phyloP scores from a whole-genome alignment of 768 basidiomycete genomes.

The Pisolithus tinctorius region DNA sequence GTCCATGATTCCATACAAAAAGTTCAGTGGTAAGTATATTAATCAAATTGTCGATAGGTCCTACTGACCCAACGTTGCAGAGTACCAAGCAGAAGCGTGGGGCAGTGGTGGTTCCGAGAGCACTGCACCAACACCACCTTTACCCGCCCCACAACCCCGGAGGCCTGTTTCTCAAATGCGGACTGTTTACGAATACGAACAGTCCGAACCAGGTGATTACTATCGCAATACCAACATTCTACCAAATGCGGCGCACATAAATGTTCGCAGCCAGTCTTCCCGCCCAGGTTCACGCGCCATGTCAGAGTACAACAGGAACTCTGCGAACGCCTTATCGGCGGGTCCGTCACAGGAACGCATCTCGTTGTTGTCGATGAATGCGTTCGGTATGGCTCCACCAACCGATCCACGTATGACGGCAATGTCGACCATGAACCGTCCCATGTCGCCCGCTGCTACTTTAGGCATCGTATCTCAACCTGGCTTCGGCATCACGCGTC shows the following conservation, averaged over 20 bases:
- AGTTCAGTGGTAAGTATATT: constrained; percentile 52
- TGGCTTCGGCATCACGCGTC: constrained; percentile 28
- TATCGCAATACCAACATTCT: constrained; percentile 49
- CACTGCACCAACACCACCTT: constrained; percentile 20
- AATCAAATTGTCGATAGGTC: neutral
- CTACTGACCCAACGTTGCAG: constrained; percentile 26
- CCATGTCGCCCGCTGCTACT: constrained; percentile 27
- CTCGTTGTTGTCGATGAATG: constrained; percentile 29
- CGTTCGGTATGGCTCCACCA: constrained; percentile 34
- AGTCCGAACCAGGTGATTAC: constrained; percentile 47
- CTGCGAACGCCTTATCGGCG: constrained; percentile 15
- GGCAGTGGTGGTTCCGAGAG: constrained; percentile 39
- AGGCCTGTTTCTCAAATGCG: constrained; percentile 34
- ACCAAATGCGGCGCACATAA: constrained; percentile 29
- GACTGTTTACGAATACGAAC: constrained; percentile 33
- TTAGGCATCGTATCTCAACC: constrained; percentile 25
- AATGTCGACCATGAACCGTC: constrained; percentile 38
- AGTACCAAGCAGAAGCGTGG: constrained; percentile 61
- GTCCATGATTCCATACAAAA: constrained; percentile 69
- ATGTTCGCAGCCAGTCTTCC: constrained; percentile 21
- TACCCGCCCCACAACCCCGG: constrained; percentile 32
- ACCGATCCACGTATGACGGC: constrained; percentile 41
- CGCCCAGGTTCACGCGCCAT: constrained; percentile 27
- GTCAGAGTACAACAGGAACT: constrained; percentile 25
- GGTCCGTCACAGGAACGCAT: constrained; percentile 34